Evolutionary conservation across 176 grass and related monocot genomes (phyloP), one percentile per base, ranked within the genome.

Genomic region (Aegilops bicornis): DNA sequence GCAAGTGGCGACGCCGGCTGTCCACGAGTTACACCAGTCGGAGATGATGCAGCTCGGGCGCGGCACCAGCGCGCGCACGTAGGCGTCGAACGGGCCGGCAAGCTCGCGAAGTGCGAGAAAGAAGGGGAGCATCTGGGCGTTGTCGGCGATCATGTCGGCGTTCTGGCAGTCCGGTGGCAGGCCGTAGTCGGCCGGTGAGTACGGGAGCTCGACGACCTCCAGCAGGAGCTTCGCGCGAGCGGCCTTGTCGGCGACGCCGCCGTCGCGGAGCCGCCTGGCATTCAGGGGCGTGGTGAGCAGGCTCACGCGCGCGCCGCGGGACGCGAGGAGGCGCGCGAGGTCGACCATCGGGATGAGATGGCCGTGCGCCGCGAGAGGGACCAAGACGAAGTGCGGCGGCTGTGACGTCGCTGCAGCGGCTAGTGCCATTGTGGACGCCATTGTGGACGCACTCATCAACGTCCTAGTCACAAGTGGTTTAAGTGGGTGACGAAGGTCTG

Each of bases 331-430:
- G 76, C 17, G 35, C 6, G 93, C 88, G n/a, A 95, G 30, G 80
- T 91, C 86, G 29, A 84, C 83, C 93, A 93, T 93, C 29, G 93
- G 91, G 71, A 95, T 91, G 32, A 74, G 73, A 73, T 95, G 93
- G n/a, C 93, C 93, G 35, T 91, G 91, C 40, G 91, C 76, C 27
- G 84, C 9, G 19, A 95, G 65, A 19, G 93, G 93, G 17, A 91
- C 88, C 43, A 95, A 15, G 4, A 95, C 37, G 77, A 93, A 95
- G 78, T 95, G 88, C 13, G 84, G 64, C 5, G 42, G 43, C 16
- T 77, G 10, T 15, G 20, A 14, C 12, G n/a, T 7, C 33, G 14
- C 10, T 1, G 58, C 31, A 2, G 14, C 77, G 59, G 43, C 15
- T 0, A 47, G 7, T n/a, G 56, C 0, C 16, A n/a, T n/a, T 56